A percentile compares a stretch with the other conserved stretches of the same genome.
phyloP scores from a whole-genome alignment of 352 stramenopile genomes.

The Phytopythium kandeliae region DNA sequence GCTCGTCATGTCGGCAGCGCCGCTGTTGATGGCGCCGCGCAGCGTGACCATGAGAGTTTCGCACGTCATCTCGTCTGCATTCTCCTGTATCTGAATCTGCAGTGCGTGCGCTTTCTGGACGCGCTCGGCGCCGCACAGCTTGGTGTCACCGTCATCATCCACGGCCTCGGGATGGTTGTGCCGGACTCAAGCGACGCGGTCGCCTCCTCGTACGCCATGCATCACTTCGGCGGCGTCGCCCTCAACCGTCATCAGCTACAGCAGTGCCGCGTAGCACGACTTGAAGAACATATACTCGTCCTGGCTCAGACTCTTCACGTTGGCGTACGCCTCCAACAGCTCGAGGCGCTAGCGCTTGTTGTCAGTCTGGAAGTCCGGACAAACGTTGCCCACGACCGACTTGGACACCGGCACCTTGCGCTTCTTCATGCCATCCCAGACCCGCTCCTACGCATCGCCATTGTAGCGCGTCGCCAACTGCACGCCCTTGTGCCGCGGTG shows the following conservation, averaged over 20 bases:
- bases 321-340: conserved; percentile 47
- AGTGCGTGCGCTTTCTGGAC: conserved; percentile 33
- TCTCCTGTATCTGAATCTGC: conserved; percentile 27
- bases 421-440: conserved; percentile 35
- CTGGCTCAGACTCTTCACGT: conserved; percentile 15
- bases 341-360: conserved; percentile 52
- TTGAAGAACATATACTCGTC: conserved; percentile 43
- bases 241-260: conserved; percentile 33
- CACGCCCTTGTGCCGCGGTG: conserved; percentile 11
- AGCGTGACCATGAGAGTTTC: conserved; percentile 34
- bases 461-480: conserved; percentile 27
- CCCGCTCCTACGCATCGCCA: conserved; percentile 27
- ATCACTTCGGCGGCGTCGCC: conserved; percentile 25
- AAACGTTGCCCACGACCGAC: conserved; percentile 39
- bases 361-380: conserved; percentile 26
- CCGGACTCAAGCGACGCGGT: conserved; percentile 21
- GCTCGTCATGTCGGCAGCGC: conserved; percentile 22
- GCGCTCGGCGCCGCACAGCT: conserved; percentile 28
- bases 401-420: conserved; percentile 32
- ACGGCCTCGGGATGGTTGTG: conserved; percentile 35
- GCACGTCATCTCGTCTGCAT: conserved; percentile 37
- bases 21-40: no score
- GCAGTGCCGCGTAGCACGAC: conserved; percentile 36
- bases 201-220: conserved; percentile 42
- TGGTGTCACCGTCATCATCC: conserved; percentile 37